Conservation (phyloP, 768 basidiomycete species). For the Tulasnella sp. region DNA sequence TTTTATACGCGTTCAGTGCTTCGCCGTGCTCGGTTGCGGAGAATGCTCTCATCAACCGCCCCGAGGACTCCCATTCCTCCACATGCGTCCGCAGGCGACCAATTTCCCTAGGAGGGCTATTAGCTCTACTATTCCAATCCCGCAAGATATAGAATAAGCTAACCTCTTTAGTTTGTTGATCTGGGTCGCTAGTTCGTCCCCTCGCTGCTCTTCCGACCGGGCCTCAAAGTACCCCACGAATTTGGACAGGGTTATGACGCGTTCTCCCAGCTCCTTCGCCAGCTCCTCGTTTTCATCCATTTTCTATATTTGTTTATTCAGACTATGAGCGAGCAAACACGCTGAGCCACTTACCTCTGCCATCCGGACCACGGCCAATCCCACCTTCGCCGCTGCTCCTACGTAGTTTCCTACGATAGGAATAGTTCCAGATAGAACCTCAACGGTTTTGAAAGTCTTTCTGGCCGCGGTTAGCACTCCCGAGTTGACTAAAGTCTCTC, state of each 20-base stretch:
- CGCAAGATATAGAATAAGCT: too few species aligned
- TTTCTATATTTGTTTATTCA: background rate
- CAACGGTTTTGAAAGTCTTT: background rate
- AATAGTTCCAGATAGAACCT: background rate
- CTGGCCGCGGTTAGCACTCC: background rate
- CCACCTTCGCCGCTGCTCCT: background rate
- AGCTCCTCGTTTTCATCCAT: background rate
- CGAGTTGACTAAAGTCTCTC: background rate
- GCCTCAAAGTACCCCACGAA: background rate
- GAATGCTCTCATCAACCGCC: background rate
- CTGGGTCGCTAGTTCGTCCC: background rate
- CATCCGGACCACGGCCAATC: background rate
- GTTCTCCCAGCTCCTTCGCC: background rate
- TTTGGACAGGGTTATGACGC: too few species aligned
- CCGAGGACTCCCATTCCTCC: background rate
- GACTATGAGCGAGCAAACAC: too few species aligned
- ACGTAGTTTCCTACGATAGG: background rate
- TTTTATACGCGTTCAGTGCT: background rate
- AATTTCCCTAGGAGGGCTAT: too few species aligned
- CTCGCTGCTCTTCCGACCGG: background rate
- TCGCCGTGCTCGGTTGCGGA: background rate
- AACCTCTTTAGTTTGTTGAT: too few species aligned
- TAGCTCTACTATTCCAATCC: background rate
- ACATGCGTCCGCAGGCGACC: background rate
- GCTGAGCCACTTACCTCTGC: background rate